A percentile compares a stretch with the other conserved stretches of the same genome.
Conservation (phyloP, 371 early-diverging fungal species). For the Lichtheimia ramosa region DNA sequence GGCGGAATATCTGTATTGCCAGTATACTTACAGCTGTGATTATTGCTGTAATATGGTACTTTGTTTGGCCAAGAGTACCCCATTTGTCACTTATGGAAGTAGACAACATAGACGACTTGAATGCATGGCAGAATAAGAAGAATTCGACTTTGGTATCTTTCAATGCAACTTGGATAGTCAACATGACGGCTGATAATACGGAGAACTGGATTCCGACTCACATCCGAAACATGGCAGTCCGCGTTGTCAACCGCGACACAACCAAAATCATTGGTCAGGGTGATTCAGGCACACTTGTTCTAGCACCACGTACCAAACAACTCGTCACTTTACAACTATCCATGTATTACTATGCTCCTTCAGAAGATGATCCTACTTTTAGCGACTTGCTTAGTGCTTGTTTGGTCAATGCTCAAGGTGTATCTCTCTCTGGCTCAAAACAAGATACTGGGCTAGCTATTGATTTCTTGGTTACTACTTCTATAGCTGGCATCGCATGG, state of each 20-base stretch:
- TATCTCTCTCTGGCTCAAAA: not conserved
- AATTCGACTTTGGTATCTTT: not conserved
- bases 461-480: slow-evolving; percentile 24
- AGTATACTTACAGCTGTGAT: not conserved
- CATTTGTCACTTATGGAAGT: slow-evolving; percentile 10
- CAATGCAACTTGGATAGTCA: slow-evolving; percentile 21
- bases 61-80: slow-evolving; percentile 41
- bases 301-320: slow-evolving; percentile 5
- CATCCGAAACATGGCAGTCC: slow-evolving; percentile 14
- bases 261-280: slow-evolving; percentile 16
- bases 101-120: not conserved
- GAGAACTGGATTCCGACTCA: slow-evolving; percentile 28
- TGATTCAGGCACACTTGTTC: slow-evolving; percentile 9
- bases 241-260: slow-evolving; percentile 16
- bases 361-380: slow-evolving; percentile 31
- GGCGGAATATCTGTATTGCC: not conserved
- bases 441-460: slow-evolving; percentile 14
- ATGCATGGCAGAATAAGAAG: not conserved
- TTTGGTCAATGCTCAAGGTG: not conserved
- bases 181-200: slow-evolving; percentile 23
- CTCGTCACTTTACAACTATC: slow-evolving; percentile 11
- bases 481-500: slow-evolving; percentile 41
- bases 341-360: slow-evolving; percentile 19
- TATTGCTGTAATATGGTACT: slow-evolving; percentile 28
- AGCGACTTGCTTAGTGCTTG: slow-evolving; percentile 39